A percentile compares a stretch with the other conserved stretches of the same genome.
These are phyloP conservation scores for Fusarium humuli DNA, from an alignment of 2,329 filamentous ascomycete genomes.

Conservation along the genomic window DNA sequence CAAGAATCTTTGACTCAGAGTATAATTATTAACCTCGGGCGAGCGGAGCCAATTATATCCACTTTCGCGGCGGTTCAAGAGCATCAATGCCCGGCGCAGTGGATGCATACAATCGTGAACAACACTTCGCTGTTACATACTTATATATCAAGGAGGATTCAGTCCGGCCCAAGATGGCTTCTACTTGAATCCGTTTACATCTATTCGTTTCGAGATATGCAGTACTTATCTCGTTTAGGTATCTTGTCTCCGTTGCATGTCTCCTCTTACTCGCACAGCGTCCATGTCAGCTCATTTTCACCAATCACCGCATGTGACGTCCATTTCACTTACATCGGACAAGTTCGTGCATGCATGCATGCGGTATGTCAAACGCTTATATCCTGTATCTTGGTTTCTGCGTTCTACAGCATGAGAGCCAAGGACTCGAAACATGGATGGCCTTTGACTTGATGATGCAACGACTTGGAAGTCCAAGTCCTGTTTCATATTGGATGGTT, in stretches of 20 bases:
- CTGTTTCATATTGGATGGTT: neutral
- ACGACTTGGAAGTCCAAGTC: neutral
- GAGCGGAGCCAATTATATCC: slow-evolving; percentile 38
- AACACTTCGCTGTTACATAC: neutral
- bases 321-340: slow-evolving; percentile 2
- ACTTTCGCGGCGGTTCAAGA: slow-evolving; percentile 22
- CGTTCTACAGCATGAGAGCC: neutral
- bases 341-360: neutral
- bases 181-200: neutral
- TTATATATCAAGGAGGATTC: neutral
- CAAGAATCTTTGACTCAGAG: slow-evolving; percentile 1
- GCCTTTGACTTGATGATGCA: neutral
- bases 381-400: neutral
- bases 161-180: neutral
- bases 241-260: neutral
- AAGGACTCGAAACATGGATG: slow-evolving; percentile 3
- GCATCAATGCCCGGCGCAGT: slow-evolving; percentile 22
- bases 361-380: slow-evolving; percentile 5
- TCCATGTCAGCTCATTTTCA: neutral
- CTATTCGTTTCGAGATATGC: neutral
- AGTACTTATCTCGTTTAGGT: neutral
- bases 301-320: slow-evolving; percentile 4
- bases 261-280: slow-evolving; percentile 5
- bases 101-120: slow-evolving; percentile 5
- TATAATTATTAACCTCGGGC: slow-evolving; percentile 14